These are phyloP conservation scores for Arabidopsis lyrata DNA, from an alignment of 441 rosid species.

Conservation along the genomic window DNA sequence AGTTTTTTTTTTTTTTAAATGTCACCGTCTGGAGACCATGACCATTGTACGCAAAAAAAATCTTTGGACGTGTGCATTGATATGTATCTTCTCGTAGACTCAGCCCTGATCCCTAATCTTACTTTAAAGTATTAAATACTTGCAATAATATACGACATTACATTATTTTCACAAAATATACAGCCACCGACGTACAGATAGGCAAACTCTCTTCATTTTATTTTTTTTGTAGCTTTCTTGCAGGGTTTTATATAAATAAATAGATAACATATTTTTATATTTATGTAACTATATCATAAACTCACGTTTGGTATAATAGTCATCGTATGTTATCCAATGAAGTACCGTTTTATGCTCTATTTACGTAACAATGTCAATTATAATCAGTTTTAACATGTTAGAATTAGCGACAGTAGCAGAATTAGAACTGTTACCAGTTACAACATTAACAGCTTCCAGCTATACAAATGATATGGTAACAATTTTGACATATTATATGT, in stretches of 20 bases:
- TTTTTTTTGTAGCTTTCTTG: conserved; percentile 2
- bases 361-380: too few relatives aligned
- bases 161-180: conserved; percentile 8
- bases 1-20: conserved; percentile 13
- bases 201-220: neutral
- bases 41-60: conserved; percentile 41
- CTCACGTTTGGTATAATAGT: neutral
- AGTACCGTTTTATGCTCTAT: too few relatives aligned
- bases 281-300: neutral
- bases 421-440: too few relatives aligned
- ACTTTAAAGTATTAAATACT: neutral
- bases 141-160: conserved; percentile 27
- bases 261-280: neutral
- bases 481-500: too few relatives aligned
- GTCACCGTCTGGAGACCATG: conserved; percentile 39
- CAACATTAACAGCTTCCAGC: too few relatives aligned
- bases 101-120: conserved; percentile 4
- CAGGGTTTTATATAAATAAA: neutral
- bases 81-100: conserved; percentile 42
- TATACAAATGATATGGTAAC: too few relatives aligned
- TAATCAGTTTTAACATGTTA: too few relatives aligned
- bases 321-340: too few relatives aligned
- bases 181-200: conserved; percentile 44
- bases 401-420: too few relatives aligned
- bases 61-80: conserved; percentile 49